These are phyloP conservation scores for Serendipita vermifera DNA, from an alignment of 768 basidiomycete genomes.

Conservation along the genomic window DNA sequence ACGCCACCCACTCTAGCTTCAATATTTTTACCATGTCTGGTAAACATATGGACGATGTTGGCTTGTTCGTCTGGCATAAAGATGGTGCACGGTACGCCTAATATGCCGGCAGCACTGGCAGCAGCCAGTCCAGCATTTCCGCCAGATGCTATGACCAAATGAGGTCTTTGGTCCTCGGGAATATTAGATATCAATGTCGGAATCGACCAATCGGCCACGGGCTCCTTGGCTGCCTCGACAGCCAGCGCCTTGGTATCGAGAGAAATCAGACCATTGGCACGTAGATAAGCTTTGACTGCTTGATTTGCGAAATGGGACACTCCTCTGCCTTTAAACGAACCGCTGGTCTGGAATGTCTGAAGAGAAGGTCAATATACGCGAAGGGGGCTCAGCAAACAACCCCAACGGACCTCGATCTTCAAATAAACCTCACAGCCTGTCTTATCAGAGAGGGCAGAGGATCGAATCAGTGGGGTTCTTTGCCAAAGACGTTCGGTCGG, in stretches of 20 bases:
- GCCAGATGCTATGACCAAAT: constrained; percentile 57
- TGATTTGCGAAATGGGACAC: constrained; percentile 48
- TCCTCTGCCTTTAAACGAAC: constrained; percentile 69
- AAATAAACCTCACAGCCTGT: constrained; percentile 45
- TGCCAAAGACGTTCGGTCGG: constrained; percentile 31
- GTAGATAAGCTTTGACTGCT: constrained; percentile 38
- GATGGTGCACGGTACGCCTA: constrained; percentile 50
- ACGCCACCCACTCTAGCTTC: constrained; percentile 14
- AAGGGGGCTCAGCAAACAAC: too few relatives aligned
- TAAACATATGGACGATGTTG: constrained; percentile 20
- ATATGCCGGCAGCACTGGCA: constrained; percentile 44
- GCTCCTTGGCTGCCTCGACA: neutral
- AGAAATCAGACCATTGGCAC: constrained; percentile 19
- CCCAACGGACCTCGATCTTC: constrained; percentile 52
- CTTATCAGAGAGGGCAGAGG: constrained; percentile 41
- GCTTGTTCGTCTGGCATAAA: constrained; percentile 43
- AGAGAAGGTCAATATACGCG: constrained; percentile 9
- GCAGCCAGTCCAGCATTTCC: constrained; percentile 74
- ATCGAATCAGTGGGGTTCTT: constrained; percentile 54
- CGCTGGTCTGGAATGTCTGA: constrained; percentile 57
- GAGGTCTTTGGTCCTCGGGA: constrained; percentile 18
- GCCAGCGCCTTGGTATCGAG: neutral
- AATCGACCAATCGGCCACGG: neutral
- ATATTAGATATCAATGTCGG: neutral
- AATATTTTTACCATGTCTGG: constrained; percentile 27